Base-by-base conservation (phyloP, 208 protist genomes). In the Trypanosoma congolense region DNA sequence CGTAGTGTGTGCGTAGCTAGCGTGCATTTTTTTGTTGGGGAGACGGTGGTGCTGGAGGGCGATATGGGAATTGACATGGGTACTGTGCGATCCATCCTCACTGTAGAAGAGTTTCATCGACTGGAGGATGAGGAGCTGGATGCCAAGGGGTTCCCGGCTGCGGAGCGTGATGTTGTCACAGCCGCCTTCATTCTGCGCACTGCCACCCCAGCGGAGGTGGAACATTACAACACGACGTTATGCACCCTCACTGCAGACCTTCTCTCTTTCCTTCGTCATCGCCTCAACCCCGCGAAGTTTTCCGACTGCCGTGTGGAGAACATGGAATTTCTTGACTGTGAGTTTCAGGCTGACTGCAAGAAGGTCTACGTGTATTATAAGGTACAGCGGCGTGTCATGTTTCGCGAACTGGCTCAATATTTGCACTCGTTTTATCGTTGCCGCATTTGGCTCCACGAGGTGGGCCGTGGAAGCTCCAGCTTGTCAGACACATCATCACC, bases 321-420 rank as follows among this genome's bases (percentile, higher is more conserved):
- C 33, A 88, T 92, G 80, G 35, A 51, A 30, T 92, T 92, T 42
- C 43, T 87, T 25, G 70, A 54, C 26, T 81, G 70, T n/a, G 80
- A 87, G 65, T 85, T 89, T 28, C 84, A 92, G 75, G 80, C 75
- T 4, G 84, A 92, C 46, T 74, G 57, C 14, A 70, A 80, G 56
- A 88, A 89, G 65, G 65, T 92, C 16, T 87, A 87, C 56, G 73
- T 92, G 12, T 83, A 85, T 52, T 92, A 86, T 63, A 49, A 49
- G 24, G 69, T 67, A 29, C 59, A 47, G 10, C 18, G 55, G 0
- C 56, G 65, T 14, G 73, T 89, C 8, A 72, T 80, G 25, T 87
- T 92, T 55, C 56, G 83, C 4, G 73, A 87, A 68, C 61, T 92
- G 9, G 84, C 84, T 8, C 80, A 75, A 16, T 83, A 70, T 41